Evolutionary conservation across 2,329 filamentous ascomycete genomes (phyloP), one percentile per base, ranked within the genome.

Genomic region (Thermoascus crustaceus): DNA sequence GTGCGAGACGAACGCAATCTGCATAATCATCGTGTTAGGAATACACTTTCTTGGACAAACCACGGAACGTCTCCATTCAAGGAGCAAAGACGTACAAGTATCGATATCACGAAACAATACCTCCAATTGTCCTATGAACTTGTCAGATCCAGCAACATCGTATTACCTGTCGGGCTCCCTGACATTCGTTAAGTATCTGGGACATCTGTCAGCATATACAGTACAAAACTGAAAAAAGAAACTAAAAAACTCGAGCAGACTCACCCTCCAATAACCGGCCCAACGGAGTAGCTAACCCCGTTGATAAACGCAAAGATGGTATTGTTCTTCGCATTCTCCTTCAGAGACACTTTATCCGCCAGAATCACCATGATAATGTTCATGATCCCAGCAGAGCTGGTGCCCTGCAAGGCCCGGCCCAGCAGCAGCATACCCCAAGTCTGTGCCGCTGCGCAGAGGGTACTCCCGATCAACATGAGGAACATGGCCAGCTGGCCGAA

Each of bases 21-120:
- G 19, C 17, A 9, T 24, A 7, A 17, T 24, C 16, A 10, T 37
- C 10, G 21, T 4, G n/a, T 19, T 26, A 22, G 29, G 38, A 36
- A 75, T 24, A n/a, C n/a, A n/a, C n/a, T n/a, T n/a, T n/a, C n/a
- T 24, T 24, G 22, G 7, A 7, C 22, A 24, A 7, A 24, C 22
- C 7, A 7, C 22, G n/a, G 22, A 24, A 24, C 22, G 22, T 24
- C 22, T 24, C 22, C 22, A 24, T 16, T 20, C 11, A 18, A 73
- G 42, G 10, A 69, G 17, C 14, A 76, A 57, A 9, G 1, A 63
- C 62, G 63, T 36, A 79, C 65, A 1, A 75, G 75, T n/a, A 78
- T 62, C 41, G 74, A 76, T 35, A 82, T 69, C 23, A 70, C 75
- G 51, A 83, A 83, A 48, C 76, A 78, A 69, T 80, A 83, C 32